Percentiles rank a stretch among this genome's conserved stretches.
phyloP scores from a whole-genome alignment of 352 stramenopile genomes.

The Phytopythium delawarense region DNA sequence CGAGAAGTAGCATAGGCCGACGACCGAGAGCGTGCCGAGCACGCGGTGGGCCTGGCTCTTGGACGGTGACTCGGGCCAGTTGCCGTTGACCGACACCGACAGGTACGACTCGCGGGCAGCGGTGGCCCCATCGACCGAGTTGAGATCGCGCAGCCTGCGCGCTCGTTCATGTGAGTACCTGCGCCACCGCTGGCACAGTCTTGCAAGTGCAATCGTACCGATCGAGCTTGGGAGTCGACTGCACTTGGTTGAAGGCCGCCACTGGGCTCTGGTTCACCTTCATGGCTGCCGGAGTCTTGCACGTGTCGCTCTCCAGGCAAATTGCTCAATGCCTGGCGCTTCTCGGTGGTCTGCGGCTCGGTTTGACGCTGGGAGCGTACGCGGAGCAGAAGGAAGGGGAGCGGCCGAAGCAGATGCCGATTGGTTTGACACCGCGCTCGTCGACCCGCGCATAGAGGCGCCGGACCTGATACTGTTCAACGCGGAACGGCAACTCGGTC shows the following conservation, averaged over 20 bases:
- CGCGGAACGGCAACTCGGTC: background rate
- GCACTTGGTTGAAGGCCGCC: conserved; percentile 16
- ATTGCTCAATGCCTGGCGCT: background rate
- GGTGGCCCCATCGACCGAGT: conserved; percentile 15
- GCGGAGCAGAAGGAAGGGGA: background rate
- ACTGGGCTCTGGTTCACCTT: conserved; percentile 17
- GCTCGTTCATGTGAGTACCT: too few relatives aligned
- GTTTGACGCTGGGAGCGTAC: background rate
- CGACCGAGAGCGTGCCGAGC: conserved; percentile 52
- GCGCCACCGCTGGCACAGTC: too few relatives aligned
- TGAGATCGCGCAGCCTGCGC: conserved; percentile 12
- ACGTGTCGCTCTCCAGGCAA: background rate
- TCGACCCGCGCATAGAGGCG: background rate
- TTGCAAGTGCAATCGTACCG: conserved; percentile 9
- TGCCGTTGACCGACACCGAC: background rate
- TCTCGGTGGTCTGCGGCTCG: background rate
- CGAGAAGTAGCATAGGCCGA: conserved; percentile 56
- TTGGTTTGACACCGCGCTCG: background rate
- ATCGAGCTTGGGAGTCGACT: conserved; percentile 21
- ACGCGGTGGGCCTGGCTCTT: conserved; percentile 44
- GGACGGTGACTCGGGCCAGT: conserved; percentile 14
- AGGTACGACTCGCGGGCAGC: background rate
- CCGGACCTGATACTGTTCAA: background rate
- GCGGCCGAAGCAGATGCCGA: background rate
- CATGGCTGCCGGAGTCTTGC: conserved; percentile 10